Evolutionary conservation across 306 rosid genomes (phyloP), one percentile per base, ranked within the genome.

Genomic region (Dalbergia cochinchinensis): DNA sequence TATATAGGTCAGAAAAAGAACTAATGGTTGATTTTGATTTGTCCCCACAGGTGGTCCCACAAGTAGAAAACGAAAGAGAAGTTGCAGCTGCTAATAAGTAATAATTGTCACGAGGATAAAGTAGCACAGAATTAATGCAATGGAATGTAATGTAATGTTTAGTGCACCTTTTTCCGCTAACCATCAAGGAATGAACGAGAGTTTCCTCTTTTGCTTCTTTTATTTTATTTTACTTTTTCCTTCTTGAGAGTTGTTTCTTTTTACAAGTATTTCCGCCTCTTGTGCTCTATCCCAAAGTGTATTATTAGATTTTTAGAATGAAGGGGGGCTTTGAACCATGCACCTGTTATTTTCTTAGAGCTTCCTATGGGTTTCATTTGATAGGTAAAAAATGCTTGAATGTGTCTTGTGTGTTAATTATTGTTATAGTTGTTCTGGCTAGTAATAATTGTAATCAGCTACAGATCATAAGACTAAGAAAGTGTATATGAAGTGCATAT

Each of bases 21-120:
- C 61, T 64, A 59, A 78, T 37, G 15, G 48, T n/a, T 50, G 26
- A 39, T 39, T 61, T 61, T 5, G 31, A 22, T 5, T 39, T 80
- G 80, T 82, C 69, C 78, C 60, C 19, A 47, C 90, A 92, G 97
- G 97, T 92, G 83, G 97, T 92, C 82, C 97, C 97, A 58, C 91
- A 85, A n/a, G 68, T 84, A 60, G 83, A 84, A 67, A 78, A 53
- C 19, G 83, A 78, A 80, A 74, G 64, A n/a, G 60, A 80, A 60
- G 79, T 48, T 51, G 74, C 60, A 16, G 39, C 39, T 50, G 47
- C 10, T 54, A 6, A 26, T 26, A 1, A 26, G 31, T 26, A 26
- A 26, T 26, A 26, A 63, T 47, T 16, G 44, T 11, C 84, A 47
- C 0, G 74, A 57, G 41, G 73, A 76, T 53, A 65, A 81, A 81